phyloP scores from a whole-genome alignment of 306 rosid genomes.

The Lithocarpus polystachyus region DNA sequence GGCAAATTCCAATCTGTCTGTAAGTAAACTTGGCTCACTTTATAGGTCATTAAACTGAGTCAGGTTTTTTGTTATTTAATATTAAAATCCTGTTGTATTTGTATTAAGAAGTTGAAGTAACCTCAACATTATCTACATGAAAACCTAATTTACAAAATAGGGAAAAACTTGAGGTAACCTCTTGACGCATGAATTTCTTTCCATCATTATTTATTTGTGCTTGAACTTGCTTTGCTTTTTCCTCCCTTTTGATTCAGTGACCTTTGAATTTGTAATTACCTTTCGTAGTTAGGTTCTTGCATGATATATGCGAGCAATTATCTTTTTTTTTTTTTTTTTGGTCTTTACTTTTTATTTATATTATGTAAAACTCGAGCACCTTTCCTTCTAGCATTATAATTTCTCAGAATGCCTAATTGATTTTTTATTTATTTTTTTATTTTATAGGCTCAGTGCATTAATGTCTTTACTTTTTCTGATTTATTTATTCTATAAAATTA shows the following conservation, averaged over 20 bases:
- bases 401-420: too few relatives aligned
- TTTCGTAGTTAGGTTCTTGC: neutral
- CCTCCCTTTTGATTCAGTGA: neutral
- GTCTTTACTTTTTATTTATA: neutral
- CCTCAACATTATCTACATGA: neutral
- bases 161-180: neutral
- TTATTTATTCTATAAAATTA: neutral
- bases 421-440: neutral
- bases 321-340: neutral
- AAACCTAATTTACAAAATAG: neutral
- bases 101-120: neutral
- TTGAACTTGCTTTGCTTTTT: neutral
- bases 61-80: neutral
- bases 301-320: neutral
- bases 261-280: neutral
- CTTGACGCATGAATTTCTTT: neutral
- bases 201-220: neutral
- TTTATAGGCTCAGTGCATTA: neutral
- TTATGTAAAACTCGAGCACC: neutral
- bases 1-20: too few relatives aligned
- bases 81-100: neutral
- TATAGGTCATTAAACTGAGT: neutral
- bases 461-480: neutral
- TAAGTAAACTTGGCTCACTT: neutral
- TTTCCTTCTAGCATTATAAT: neutral